Conservation (phyloP, 1,284 basidiomycete species). For the Takashimella koratensis region DNA sequence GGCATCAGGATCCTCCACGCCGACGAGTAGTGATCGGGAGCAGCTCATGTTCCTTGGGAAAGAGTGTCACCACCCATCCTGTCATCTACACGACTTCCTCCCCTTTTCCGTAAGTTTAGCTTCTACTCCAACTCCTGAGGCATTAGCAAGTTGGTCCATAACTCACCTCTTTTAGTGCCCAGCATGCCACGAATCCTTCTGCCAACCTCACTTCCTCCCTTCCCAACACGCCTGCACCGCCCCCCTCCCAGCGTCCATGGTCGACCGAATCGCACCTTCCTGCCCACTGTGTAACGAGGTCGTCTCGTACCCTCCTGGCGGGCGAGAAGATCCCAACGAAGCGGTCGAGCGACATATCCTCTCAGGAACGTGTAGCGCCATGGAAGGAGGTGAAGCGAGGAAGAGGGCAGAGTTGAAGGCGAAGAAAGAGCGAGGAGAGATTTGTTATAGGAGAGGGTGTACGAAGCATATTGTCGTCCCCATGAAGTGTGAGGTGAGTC, state of each 20-base stretch:
- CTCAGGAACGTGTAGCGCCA: constrained; percentile 35
- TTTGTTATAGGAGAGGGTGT: constrained; percentile 45
- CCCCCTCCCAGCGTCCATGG: constrained; percentile 42
- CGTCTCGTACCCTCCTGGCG: constrained; percentile 29
- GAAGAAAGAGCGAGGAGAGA: constrained; percentile 41
- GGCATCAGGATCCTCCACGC: too few species aligned
- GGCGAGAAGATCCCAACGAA: constrained; percentile 33
- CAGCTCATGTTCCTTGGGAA: constrained; percentile 48
- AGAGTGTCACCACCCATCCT: constrained; percentile 43
- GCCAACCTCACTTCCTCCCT: constrained; percentile 47
- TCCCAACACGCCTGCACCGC: constrained; percentile 41
- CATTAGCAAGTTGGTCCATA: too few species aligned
- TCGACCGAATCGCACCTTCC: constrained; percentile 46
- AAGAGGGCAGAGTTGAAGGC: constrained; percentile 33
- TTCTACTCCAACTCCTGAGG: too few species aligned
- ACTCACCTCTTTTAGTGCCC: constrained; percentile 31
- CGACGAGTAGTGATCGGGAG: constrained; percentile 3
- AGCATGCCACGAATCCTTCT: constrained; percentile 46
- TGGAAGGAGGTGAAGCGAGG: constrained; percentile 42
- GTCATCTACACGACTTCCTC: constrained; percentile 48
- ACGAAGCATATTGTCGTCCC: constrained; percentile 43
- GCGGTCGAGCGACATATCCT: constrained; percentile 46
- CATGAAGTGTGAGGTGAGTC: constrained; percentile 45
- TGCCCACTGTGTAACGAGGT: constrained; percentile 46
- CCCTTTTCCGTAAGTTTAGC: constrained; percentile 46